Evolutionary conservation across 2,329 filamentous ascomycete genomes (phyloP).

Genomic region (Rosellinia necatrix): DNA sequence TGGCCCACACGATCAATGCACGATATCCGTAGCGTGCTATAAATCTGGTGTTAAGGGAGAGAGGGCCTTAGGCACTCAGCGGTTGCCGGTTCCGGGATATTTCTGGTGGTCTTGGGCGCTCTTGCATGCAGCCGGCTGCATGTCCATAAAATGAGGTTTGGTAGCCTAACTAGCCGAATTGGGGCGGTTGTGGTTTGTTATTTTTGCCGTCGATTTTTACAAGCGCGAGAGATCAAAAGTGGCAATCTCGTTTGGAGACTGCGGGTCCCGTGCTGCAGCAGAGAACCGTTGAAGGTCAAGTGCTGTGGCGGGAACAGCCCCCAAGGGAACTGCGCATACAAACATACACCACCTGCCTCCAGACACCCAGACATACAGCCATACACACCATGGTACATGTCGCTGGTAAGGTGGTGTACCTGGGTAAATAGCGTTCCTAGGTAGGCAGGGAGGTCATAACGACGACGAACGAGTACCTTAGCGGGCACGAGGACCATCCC

Average conservation of each 20-base stretch:
- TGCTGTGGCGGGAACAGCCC: conserved; percentile 13
- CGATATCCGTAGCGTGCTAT: conserved; percentile 22
- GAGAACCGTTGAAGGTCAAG: neutral
- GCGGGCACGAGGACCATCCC: neutral
- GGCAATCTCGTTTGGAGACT: conserved; percentile 6
- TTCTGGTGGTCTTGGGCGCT: conserved; percentile 16
- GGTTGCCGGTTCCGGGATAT: conserved; percentile 15
- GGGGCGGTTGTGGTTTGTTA: conserved; percentile 1
- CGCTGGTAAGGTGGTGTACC: too few species aligned
- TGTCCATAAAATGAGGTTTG: neutral
- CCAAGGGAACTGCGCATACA: neutral
- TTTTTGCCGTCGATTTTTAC: conserved; percentile 9
- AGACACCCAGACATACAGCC: too few species aligned
- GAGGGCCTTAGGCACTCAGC: conserved; percentile 16
- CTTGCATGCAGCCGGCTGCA: conserved; percentile 23
- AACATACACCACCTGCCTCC: neutral
- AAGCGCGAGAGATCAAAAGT: conserved; percentile 14
- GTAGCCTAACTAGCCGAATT: conserved; percentile 20
- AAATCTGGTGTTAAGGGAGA: conserved; percentile 4
- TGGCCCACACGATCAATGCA: conserved; percentile 31
- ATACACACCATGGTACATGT: too few species aligned
- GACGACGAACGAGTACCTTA: conserved; percentile 5
- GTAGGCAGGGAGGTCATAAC: too few species aligned
- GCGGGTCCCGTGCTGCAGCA: neutral
- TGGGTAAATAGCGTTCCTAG: too few species aligned